A percentile compares a stretch with the other conserved stretches of the same genome.
Evolutionary conservation across 768 basidiomycete species (phyloP).

Genomic region (Leccinum sublutescens): DNA sequence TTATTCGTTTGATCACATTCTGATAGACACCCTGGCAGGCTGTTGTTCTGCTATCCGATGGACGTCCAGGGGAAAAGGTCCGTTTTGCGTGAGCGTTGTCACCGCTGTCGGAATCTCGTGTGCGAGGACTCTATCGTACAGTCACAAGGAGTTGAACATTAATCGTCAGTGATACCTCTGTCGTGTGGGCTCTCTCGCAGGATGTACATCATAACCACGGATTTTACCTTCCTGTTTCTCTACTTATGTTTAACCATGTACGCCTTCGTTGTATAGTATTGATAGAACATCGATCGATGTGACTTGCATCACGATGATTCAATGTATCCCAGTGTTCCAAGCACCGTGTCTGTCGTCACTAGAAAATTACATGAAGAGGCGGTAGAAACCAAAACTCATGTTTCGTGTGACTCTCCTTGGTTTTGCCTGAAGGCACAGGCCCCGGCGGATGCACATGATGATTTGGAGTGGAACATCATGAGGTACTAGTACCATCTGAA

Average conservation of each 20-base stretch:
- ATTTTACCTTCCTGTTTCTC: neutral
- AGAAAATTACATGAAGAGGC: neutral
- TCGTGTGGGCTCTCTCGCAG: neutral
- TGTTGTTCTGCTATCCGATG: conserved; percentile 82
- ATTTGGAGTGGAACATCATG: neutral
- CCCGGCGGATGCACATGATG: neutral
- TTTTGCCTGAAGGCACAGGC: neutral
- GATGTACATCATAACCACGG: neutral
- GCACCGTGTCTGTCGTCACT: neutral
- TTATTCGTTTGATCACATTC: conserved; percentile 2
- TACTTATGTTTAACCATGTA: conserved; percentile 4
- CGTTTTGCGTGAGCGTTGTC: conserved; percentile 53
- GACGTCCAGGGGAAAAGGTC: conserved; percentile 86
- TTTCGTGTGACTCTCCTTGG: neutral
- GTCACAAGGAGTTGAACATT: neutral
- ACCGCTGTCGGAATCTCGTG: neutral
- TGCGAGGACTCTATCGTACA: neutral
- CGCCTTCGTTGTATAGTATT: conserved; percentile 1
- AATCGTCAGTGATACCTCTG: neutral
- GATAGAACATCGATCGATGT: neutral
- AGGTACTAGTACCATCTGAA: neutral
- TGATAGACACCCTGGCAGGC: conserved; percentile 48
- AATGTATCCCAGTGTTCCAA: neutral
- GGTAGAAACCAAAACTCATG: neutral
- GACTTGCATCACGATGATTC: neutral